phyloP scores from a whole-genome alignment of 192 early-diverging fungal species.

The Coemansia sp. region DNA sequence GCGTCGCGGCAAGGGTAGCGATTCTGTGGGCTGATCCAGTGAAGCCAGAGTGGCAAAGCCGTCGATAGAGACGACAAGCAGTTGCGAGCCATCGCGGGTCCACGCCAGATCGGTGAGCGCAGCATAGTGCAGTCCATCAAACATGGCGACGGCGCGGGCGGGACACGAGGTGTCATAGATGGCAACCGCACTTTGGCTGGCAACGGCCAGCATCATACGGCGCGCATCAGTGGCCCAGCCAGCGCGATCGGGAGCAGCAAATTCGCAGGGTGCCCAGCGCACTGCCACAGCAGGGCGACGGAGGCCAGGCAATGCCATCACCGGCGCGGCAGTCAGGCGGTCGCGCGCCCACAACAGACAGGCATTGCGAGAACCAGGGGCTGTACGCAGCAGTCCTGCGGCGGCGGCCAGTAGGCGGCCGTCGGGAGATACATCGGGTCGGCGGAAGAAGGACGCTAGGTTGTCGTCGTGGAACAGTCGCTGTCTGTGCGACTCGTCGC shows the following conservation, averaged over 20 bases:
- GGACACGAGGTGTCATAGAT: slow-evolving; percentile 84
- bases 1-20: slow-evolving; percentile 12
- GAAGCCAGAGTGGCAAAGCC: slow-evolving; percentile 82
- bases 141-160: slow-evolving; percentile 63
- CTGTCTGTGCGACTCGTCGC: slow-evolving; percentile 15
- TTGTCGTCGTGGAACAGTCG: slow-evolving; percentile 83
- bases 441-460: slow-evolving; percentile 85
- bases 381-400: slow-evolving; percentile 63
- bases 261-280: slow-evolving; percentile 59
- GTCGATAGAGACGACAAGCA: slow-evolving; percentile 80
- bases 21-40: slow-evolving; percentile 57
- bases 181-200: slow-evolving; percentile 75
- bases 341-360: slow-evolving; percentile 69
- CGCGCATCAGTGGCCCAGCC: slow-evolving; percentile 53
- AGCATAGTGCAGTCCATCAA: slow-evolving; percentile 84
- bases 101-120: slow-evolving; percentile 87
- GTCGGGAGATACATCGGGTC: slow-evolving; percentile 85
- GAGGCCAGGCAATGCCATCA: slow-evolving; percentile 67
- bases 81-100: slow-evolving; percentile 71
- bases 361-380: slow-evolving; percentile 56
- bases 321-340: slow-evolving; percentile 60
- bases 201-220: slow-evolving; percentile 84
- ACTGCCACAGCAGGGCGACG: slow-evolving; percentile 77
- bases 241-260: slow-evolving; percentile 10
- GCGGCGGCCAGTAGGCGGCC: slow-evolving; percentile 80